phyloP scores from a whole-genome alignment of 208 protist genomes.

The Trypanosoma conorhini region DNA sequence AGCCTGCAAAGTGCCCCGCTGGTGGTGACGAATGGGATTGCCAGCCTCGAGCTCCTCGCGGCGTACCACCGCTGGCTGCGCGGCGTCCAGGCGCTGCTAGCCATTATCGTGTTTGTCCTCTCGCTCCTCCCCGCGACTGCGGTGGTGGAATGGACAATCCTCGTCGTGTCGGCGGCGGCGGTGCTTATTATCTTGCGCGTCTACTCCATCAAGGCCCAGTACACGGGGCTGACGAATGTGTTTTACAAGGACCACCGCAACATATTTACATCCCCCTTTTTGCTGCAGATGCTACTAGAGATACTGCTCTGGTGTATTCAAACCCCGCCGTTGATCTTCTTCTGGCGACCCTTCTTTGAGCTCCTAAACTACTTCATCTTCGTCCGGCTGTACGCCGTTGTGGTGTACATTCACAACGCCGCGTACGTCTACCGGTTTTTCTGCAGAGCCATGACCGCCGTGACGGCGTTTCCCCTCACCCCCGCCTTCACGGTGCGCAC shows the following conservation, averaged over 20 bases:
- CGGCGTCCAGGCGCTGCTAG: conserved; percentile 62
- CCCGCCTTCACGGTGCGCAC: conserved; percentile 72
- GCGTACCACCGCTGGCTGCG: conserved; percentile 75
- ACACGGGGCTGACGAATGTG: conserved; percentile 56
- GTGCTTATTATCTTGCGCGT: conserved; percentile 56
- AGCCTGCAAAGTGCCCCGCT: conserved; percentile 49
- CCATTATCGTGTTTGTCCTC: conserved; percentile 60
- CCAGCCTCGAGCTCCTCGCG: conserved; percentile 53
- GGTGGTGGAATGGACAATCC: conserved; percentile 64
- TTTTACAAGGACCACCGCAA: conserved; percentile 51
- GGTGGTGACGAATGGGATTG: conserved; percentile 48
- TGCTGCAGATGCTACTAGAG: conserved; percentile 65
- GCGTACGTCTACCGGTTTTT: conserved; percentile 68
- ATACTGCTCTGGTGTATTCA: conserved; percentile 70
- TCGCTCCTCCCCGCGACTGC: conserved; percentile 41
- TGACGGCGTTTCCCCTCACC: conserved; percentile 49
- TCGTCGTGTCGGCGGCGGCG: conserved; percentile 45
- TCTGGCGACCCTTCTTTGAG: conserved; percentile 47
- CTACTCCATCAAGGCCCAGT: conserved; percentile 70
- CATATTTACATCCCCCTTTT: conserved; percentile 73
- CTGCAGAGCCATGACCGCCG: conserved; percentile 59
- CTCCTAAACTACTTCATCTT: conserved; percentile 76
- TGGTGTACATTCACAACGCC: conserved; percentile 72
- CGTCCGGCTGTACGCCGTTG: conserved; percentile 64
- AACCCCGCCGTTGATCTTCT: conserved; percentile 58